These are phyloP conservation scores for Rhizopogon salebrosus DNA, from an alignment of 768 basidiomycete genomes.

Conservation along the genomic window DNA sequence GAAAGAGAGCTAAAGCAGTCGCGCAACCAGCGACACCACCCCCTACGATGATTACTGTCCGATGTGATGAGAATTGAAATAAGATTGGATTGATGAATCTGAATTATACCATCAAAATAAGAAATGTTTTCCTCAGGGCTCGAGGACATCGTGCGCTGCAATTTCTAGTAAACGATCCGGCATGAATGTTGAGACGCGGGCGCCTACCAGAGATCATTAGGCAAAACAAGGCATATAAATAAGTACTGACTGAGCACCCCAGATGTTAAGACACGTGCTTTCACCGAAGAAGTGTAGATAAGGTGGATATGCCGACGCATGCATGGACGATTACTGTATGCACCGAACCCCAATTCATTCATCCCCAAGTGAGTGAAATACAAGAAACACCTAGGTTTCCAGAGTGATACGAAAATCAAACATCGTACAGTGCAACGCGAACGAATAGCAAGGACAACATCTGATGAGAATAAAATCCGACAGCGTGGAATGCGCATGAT, in stretches of 20 bases:
- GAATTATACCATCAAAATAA: not conserved
- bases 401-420: not conserved
- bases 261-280: too few species aligned
- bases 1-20: conserved; percentile 17
- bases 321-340: too few species aligned
- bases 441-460: not conserved
- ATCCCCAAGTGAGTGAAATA: too few species aligned
- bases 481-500: not conserved
- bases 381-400: not conserved
- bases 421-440: not conserved
- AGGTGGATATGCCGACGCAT: too few species aligned
- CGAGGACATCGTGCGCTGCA: not conserved
- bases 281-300: too few species aligned
- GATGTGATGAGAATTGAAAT: not conserved
- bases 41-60: not conserved
- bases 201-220: too few species aligned
- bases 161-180: not conserved
- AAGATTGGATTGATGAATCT: not conserved
- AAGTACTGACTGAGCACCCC: too few species aligned
- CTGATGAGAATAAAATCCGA: not conserved
- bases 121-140: not conserved
- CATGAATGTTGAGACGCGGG: not conserved
- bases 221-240: too few species aligned
- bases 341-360: too few species aligned
- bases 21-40: conserved; percentile 16